Base-by-base conservation (phyloP, 148 eudicot genomes). In the Bassia scoparia region DNA sequence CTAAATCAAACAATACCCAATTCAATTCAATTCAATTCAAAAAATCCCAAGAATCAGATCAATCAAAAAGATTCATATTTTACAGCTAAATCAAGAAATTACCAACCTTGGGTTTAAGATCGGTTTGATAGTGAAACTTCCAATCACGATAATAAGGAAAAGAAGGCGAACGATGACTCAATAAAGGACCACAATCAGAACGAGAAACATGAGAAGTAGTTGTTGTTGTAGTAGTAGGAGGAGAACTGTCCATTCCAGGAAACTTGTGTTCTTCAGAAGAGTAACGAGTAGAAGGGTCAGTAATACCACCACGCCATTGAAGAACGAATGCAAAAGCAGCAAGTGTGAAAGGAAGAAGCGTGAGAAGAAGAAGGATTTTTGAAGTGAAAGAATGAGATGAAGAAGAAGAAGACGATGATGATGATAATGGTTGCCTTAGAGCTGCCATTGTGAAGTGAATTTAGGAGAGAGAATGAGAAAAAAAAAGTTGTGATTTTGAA, bases 251-350 rank as follows among this genome's bases (percentile, higher is more conserved):
- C 95, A 88, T 89, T 17, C 97, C 95, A 10, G 97, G 95, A 44
- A 91, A 89, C 64, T 74, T 77, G 73, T 80, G 92, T 13, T 80
- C 83, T 13, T 88, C 89, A 11, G 95, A 87, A 7, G 95, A 87
- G 86, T 89, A 89, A 3, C 89, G 88, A 0, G 91, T 70, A n/a
- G 84, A 73, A 5, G 96, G 97, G 79, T 94, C 97, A 53, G 85
- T 83, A 20, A 89, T 80, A 56, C 86, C 96, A 18, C 98, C 98
- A 18, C 97, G 91, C 98, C 98, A 94, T 75, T 94, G 98, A 38
- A 94, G 93, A 72, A 85, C 53, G 65, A 94, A 94, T 7, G 98
- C 98, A 75, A 88, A 88, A 69, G 85, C 73, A 3, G 98, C 97
- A 29, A 94, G 93, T 0, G 98, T 78, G 54, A 94, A 83, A 1